phyloP scores from a whole-genome alignment of 192 early-diverging fungal genomes.

The Entomortierella parvispora region DNA sequence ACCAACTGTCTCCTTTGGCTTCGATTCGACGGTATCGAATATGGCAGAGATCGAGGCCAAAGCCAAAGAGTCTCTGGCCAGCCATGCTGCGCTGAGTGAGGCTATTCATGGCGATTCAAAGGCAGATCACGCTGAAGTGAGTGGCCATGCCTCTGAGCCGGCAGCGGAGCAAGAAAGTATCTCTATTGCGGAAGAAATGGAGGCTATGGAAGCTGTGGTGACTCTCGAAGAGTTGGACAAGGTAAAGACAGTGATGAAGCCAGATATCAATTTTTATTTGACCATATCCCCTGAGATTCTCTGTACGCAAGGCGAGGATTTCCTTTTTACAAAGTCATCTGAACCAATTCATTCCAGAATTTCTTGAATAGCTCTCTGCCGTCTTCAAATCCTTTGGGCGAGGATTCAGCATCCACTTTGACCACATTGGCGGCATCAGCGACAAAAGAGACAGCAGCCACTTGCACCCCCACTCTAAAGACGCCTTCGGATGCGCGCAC shows the following conservation, averaged over 20 bases:
- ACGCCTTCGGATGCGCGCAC: too few species aligned
- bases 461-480: too few species aligned
- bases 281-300: background rate
- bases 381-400: too few species aligned
- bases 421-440: slow-evolving; percentile 9
- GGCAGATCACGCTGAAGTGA: background rate
- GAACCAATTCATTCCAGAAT: slow-evolving; percentile 31
- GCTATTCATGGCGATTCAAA: background rate
- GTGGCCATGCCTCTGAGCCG: background rate
- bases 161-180: too few species aligned
- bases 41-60: slow-evolving; percentile 14
- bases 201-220: background rate
- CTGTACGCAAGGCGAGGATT: background rate
- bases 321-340: slow-evolving; percentile 22
- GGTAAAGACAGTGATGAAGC: background rate
- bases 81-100: background rate
- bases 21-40: background rate
- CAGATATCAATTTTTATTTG: background rate
- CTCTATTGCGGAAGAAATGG: background rate
- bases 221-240: slow-evolving; percentile 14
- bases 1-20: background rate
- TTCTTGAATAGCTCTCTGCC: slow-evolving; percentile 32
- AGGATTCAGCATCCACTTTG: slow-evolving; percentile 2
- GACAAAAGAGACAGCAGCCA: background rate
- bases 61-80: slow-evolving; percentile 13